Conservation (phyloP, 1,139 yeast genomes). For the Lodderomyces margitis region DNA sequence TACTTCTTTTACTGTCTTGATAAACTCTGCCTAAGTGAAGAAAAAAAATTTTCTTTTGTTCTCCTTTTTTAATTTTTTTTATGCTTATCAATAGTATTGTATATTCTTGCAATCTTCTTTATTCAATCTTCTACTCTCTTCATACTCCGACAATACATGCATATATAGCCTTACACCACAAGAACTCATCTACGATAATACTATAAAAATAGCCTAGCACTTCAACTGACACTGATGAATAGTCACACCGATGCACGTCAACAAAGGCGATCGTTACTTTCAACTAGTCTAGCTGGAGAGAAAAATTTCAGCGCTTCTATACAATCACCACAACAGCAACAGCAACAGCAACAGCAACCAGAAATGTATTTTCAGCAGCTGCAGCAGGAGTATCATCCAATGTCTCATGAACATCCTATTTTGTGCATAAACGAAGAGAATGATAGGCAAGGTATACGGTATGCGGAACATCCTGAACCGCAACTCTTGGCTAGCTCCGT, state of each 20-base stretch:
- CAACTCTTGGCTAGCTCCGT: slow-evolving; percentile 54
- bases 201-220: background rate
- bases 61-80: no score
- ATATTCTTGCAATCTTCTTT: no score
- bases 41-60: no score
- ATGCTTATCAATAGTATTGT: no score
- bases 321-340: background rate
- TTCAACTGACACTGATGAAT: background rate
- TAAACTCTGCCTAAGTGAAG: no score
- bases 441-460: background rate
- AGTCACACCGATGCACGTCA: background rate
- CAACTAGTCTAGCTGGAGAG: slow-evolving; percentile 27
- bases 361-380: background rate
- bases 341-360: slow-evolving; percentile 6
- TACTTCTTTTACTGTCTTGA: no score
- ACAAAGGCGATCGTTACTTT: slow-evolving; percentile 24
- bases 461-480: slow-evolving; percentile 49
- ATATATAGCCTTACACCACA: no score
- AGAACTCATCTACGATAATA: no score
- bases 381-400: slow-evolving; percentile 4
- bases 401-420: slow-evolving; percentile 5
- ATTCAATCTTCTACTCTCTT: no score
- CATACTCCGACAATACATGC: no score
- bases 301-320: background rate
- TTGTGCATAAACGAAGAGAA: slow-evolving; percentile 8